Base-by-base conservation (phyloP, 176 grass and related monocot species). In the Calamus simplicifolius region DNA sequence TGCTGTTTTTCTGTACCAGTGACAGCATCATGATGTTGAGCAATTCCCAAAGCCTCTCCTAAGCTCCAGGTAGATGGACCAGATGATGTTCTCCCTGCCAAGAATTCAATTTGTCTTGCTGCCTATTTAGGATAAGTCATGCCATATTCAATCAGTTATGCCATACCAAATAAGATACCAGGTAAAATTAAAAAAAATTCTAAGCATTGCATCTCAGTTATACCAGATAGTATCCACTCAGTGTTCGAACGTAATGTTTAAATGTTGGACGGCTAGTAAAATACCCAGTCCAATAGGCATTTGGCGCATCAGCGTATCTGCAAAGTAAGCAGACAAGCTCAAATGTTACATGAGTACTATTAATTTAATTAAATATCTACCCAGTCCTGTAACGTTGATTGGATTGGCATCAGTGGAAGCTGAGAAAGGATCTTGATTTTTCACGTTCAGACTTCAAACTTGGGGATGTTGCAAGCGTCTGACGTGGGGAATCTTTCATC, bases 1-100 rank as follows among this genome's bases (percentile, higher is more conserved):
- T 96, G 91, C 69, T 96, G 91, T 55, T 96, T 96, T 69, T 90
- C 91, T 76, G 91, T 96, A 80, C 91, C 91, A 77, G 75, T 87
- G 57, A 96, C 91, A 53, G 86, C 91, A 77, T 96, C 91, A 65
- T 96, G 91, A 50, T 90, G 86, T 68, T 90, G 91, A 19, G 60
- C 83, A 86, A 96, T 72, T 61, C 80, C 86, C 73, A 96, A 53
- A 64, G 86, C 86, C 84, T 96, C 86, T 27, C 60, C 86, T 62
- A 96, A 58, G 59, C 75, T 77, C 75, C 84, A 83, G 26, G 77
- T 96, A 49, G 75, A 72, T 25, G 18, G 61, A 56, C 77, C 83
- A 49, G 80, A 75, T 16, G 38, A 62, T 55, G 66, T 76, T 79
- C 54, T 86, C 49, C 79, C 86, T 73, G 59, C 79, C 43, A 95